These are phyloP conservation scores for Dysphania ambrosioides DNA, from an alignment of 148 eudicot species.

Conservation along the genomic window DNA sequence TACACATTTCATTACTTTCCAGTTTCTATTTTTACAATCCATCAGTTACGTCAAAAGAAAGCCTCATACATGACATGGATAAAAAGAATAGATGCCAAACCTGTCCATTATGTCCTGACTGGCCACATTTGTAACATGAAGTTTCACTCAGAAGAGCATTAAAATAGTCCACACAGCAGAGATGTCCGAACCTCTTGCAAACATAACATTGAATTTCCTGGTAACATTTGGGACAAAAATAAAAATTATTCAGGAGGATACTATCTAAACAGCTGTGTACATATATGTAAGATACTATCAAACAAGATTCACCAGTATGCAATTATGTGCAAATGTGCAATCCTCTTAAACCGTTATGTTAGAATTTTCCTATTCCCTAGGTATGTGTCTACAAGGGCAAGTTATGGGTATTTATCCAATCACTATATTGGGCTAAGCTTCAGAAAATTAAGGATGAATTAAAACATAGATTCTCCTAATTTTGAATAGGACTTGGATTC, in stretches of 20 bases:
- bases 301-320: neutral
- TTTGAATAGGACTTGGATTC: neutral
- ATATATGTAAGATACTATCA: no score
- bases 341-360: neutral
- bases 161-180: conserved; percentile 69
- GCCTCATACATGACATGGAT: neutral
- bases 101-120: conserved; percentile 78
- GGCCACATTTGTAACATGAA: conserved; percentile 95
- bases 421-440: neutral
- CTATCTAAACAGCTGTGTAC: neutral
- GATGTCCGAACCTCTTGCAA: conserved; percentile 80
- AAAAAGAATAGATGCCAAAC: conserved; percentile 34
- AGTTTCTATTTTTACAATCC: neutral
- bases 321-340: neutral
- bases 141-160: conserved; percentile 42
- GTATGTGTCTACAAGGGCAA: neutral
- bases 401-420: neutral
- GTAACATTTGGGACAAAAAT: conserved; percentile 2
- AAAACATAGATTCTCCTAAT: neutral
- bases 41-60: neutral
- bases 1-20: neutral
- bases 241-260: neutral
- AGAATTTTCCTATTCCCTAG: neutral
- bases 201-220: conserved; percentile 90
- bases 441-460: neutral